Conservation (phyloP, 345 rosid species). For the Sonneratia alba region DNA sequence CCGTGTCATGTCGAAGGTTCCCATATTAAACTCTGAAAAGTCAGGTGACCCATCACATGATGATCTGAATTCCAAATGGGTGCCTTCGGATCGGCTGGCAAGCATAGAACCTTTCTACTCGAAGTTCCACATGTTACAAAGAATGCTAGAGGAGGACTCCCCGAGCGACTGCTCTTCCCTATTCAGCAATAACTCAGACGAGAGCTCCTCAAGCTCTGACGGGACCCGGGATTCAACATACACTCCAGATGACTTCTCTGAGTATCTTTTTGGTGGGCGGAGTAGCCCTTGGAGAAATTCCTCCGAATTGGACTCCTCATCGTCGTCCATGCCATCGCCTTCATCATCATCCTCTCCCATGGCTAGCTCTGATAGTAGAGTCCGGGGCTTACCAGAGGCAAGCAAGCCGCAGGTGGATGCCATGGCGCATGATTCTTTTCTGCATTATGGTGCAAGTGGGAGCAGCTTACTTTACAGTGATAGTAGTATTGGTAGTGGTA, state of each 20-base stretch:
- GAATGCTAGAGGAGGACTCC: conserved; percentile 67
- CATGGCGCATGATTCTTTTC: conserved; percentile 28
- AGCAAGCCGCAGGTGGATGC: conserved; percentile 19
- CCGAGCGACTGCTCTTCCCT: conserved; percentile 82
- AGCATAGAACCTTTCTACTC: conserved; percentile 54
- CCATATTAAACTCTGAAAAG: neutral
- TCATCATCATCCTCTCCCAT: conserved; percentile 54
- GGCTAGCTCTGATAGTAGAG: conserved; percentile 15
- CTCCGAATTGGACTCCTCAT: conserved; percentile 49
- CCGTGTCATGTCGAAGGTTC: conserved; percentile 9
- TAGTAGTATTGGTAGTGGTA: neutral
- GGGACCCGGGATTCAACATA: conserved; percentile 59
- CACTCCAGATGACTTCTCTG: conserved; percentile 58
- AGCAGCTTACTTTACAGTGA: too few relatives aligned
- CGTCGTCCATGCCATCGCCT: conserved; percentile 52
- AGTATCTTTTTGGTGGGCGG: conserved; percentile 51
- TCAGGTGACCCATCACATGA: conserved; percentile 8
- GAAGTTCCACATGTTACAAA: conserved; percentile 48
- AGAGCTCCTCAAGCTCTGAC: conserved; percentile 81
- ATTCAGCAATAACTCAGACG: conserved; percentile 75
- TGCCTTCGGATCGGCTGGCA: conserved; percentile 23
- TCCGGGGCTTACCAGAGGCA: conserved; percentile 19
- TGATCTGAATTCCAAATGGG: conserved; percentile 24
- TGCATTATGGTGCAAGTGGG: conserved; percentile 21
- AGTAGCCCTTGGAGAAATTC: conserved; percentile 36